Conservation (phyloP, 202 grass and related monocot species). For the Eragrostis tef region DNA sequence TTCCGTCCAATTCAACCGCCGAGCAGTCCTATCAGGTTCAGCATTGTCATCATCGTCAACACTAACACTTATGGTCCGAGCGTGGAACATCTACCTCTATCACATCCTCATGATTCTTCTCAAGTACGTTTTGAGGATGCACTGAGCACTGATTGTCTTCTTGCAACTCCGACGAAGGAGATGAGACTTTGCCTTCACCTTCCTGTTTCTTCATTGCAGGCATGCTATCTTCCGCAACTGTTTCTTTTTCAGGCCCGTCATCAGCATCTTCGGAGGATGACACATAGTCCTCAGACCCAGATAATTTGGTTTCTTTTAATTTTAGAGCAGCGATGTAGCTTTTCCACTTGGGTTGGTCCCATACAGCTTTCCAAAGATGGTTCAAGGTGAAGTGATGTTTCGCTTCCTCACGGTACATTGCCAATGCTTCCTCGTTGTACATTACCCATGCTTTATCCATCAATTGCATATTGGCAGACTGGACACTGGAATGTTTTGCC, state of each 20-base stretch:
- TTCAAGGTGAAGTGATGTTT: conserved; percentile 37
- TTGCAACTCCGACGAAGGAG: conserved; percentile 42
- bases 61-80: background rate
- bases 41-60: conserved; percentile 17
- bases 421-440: conserved; percentile 38
- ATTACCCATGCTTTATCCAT: conserved; percentile 50
- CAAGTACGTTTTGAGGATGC: conserved; percentile 2
- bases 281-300: conserved; percentile 28
- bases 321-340: conserved; percentile 40
- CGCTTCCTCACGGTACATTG: conserved; percentile 38
- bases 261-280: conserved; percentile 41
- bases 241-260: conserved; percentile 41
- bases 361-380: conserved; percentile 48
- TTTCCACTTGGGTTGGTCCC: conserved; percentile 53
- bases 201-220: conserved; percentile 4
- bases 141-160: conserved; percentile 31
- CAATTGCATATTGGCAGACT: conserved; percentile 35
- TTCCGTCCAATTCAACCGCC: conserved; percentile 38
- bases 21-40: conserved; percentile 37
- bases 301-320: conserved; percentile 23
- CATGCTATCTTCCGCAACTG: conserved; percentile 2
- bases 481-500: conserved; percentile 35
- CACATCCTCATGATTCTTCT: background rate
- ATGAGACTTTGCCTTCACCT: background rate
- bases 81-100: background rate